Evolutionary conservation across 352 stramenopile species (phyloP).

Genomic region (Lagenidium giganteum): DNA sequence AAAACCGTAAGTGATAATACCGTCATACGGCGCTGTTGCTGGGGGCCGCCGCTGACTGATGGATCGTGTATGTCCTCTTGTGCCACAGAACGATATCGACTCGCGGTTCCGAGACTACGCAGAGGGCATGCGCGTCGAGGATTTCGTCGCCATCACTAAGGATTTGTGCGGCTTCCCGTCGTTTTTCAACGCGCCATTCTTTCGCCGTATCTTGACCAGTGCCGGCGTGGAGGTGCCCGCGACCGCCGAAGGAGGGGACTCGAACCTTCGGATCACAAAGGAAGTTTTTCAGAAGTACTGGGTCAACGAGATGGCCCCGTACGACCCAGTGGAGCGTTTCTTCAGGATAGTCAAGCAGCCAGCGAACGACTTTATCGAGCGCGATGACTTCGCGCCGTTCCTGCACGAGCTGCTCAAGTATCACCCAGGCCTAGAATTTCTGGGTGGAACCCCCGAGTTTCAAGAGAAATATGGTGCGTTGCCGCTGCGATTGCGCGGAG

Average conservation of each 20-base stretch:
- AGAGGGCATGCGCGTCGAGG: constrained; percentile 81
- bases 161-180: constrained; percentile 97
- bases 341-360: constrained; percentile 96
- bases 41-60: no score
- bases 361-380: constrained; percentile 84
- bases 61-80: not conserved
- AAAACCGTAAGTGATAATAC: constrained; percentile 32
- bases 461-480: constrained; percentile 97
- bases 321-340: constrained; percentile 95
- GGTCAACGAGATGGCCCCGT: constrained; percentile 93
- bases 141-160: constrained; percentile 95
- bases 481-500: not conserved
- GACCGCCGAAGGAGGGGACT: constrained; percentile 5
- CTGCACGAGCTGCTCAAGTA: constrained; percentile 92
- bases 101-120: constrained; percentile 70
- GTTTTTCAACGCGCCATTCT: constrained; percentile 98
- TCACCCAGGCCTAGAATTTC: constrained; percentile 93
- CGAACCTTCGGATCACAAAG: constrained; percentile 61
- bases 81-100: constrained; percentile 55
- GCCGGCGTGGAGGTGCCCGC: constrained; percentile 6
- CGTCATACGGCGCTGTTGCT: no score
- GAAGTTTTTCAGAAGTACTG: constrained; percentile 93
- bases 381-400: constrained; percentile 97
- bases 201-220: constrained; percentile 81
- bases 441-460: constrained; percentile 98